These are phyloP conservation scores for Reticulascus tulasneorum DNA, from an alignment of 2,329 filamentous ascomycete species.

Conservation along the genomic window DNA sequence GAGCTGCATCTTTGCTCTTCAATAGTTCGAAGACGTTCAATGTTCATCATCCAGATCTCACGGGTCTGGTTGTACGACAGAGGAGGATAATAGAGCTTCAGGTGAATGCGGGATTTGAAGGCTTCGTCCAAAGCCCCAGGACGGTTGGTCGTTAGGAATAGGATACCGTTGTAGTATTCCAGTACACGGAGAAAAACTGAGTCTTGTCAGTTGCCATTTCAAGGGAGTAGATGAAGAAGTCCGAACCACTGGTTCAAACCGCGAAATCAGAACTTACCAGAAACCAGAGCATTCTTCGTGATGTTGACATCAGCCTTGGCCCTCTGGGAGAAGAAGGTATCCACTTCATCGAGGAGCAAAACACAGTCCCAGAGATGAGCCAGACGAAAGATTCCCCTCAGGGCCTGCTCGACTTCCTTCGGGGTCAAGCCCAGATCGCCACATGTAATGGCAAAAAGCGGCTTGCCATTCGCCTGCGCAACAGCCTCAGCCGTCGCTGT, in stretches of 20 bases:
- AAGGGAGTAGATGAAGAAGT: background rate
- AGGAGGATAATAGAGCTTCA: constrained; percentile 32
- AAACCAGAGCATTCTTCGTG: constrained; percentile 32
- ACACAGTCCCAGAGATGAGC: constrained; percentile 36
- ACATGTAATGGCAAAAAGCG: constrained; percentile 40
- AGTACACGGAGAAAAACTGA: constrained; percentile 41
- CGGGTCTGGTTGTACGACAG: constrained; percentile 33
- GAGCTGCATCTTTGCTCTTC: too few species aligned
- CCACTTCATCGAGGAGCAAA: constrained; percentile 32
- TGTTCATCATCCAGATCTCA: constrained; percentile 37
- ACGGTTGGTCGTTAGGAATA: constrained; percentile 49
- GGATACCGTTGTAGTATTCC: constrained; percentile 43
- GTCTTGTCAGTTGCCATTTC: too few species aligned
- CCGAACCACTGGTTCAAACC: background rate
- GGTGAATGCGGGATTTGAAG: constrained; percentile 44
- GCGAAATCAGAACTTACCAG: constrained; percentile 9
- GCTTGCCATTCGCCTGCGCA: constrained; percentile 1
- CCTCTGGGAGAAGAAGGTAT: constrained; percentile 29
- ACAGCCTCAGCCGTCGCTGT: constrained; percentile 8
- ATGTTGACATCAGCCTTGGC: constrained; percentile 25
- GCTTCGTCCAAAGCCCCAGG: constrained; percentile 45
- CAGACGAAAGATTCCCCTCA: constrained; percentile 40
- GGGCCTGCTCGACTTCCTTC: constrained; percentile 32
- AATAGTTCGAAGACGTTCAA: too few species aligned
- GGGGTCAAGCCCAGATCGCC: constrained; percentile 43